phyloP scores from a whole-genome alignment of 1,139 yeast genomes.

The Taphrina sp. region DNA sequence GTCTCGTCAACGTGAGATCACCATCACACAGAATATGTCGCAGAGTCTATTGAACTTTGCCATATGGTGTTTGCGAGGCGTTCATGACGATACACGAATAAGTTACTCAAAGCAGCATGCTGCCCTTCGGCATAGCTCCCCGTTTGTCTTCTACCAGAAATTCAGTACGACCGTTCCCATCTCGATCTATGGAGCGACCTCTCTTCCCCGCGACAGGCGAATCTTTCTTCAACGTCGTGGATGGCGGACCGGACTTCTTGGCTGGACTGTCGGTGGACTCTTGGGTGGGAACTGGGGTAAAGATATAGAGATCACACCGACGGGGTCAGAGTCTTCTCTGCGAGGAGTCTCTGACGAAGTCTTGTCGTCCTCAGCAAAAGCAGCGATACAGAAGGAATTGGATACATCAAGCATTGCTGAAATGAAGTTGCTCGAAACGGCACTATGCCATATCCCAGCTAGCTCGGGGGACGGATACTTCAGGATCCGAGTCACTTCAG shows the following conservation, averaged over 20 bases:
- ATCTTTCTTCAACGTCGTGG: conserved; percentile 25
- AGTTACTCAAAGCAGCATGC: conserved; percentile 5
- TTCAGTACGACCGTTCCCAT: conserved; percentile 17
- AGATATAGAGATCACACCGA: conserved; percentile 28
- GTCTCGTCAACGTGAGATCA: too few relatives aligned
- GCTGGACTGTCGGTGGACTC: conserved; percentile 28
- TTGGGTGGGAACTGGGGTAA: conserved; percentile 29
- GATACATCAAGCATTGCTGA: not conserved
- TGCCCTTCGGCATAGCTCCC: conserved; percentile 18
- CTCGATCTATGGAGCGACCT: conserved; percentile 2
- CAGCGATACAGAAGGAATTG: conserved; percentile 8
- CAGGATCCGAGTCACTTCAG: conserved; percentile 15
- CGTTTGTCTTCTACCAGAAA: conserved; percentile 26
- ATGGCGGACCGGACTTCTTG: conserved; percentile 23
- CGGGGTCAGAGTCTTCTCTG: conserved; percentile 1
- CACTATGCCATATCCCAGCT: conserved; percentile 26
- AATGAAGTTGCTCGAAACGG: conserved; percentile 14
- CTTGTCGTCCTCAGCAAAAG: not conserved
- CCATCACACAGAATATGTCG: too few relatives aligned
- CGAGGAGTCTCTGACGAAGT: conserved; percentile 6
- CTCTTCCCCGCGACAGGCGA: conserved; percentile 18
- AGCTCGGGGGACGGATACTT: conserved; percentile 26
- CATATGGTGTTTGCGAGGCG: conserved; percentile 19
- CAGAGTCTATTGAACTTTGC: conserved; percentile 14
- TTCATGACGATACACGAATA: conserved; percentile 26